Conservation (phyloP, 2,329 filamentous ascomycete species). For the Exophiala calicioides region DNA sequence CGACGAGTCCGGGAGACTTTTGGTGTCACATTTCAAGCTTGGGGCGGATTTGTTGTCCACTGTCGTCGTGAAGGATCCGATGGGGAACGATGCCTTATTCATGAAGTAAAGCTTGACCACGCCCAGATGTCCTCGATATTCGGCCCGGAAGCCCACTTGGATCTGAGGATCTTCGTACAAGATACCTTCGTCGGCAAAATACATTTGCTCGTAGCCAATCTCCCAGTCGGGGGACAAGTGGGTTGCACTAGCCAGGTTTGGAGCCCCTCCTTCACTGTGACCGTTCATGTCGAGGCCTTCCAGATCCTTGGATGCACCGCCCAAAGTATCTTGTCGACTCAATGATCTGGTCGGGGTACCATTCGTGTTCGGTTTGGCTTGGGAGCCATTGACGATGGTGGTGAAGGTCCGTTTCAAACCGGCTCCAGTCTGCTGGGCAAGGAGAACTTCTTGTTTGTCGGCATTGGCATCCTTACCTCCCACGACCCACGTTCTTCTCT, state of each 20-base stretch:
- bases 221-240: constrained; percentile 96
- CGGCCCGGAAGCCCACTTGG: constrained; percentile 86
- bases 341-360: constrained; percentile 31
- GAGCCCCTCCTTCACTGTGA: constrained; percentile 59
- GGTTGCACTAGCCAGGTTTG: constrained; percentile 87
- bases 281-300: constrained; percentile 75
- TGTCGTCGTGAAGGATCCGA: constrained; percentile 92
- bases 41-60: constrained; percentile 71
- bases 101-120: constrained; percentile 94
- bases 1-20: constrained; percentile 80
- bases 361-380: constrained; percentile 42
- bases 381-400: constrained; percentile 49
- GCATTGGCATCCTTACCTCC: constrained; percentile 92
- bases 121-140: constrained; percentile 93
- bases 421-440: constrained; percentile 77
- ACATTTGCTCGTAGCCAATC: constrained; percentile 77
- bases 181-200: constrained; percentile 79
- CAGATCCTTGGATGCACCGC: constrained; percentile 64
- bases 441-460: constrained; percentile 74
- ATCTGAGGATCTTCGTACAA: constrained; percentile 94
- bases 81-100: constrained; percentile 83
- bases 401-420: constrained; percentile 86
- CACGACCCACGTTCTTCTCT: constrained; percentile 97
- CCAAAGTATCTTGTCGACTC: constrained; percentile 38
- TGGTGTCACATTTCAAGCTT: constrained; percentile 79